Conservation (phyloP, 208 protist species). For the Dictyostelium gargantuum region DNA sequence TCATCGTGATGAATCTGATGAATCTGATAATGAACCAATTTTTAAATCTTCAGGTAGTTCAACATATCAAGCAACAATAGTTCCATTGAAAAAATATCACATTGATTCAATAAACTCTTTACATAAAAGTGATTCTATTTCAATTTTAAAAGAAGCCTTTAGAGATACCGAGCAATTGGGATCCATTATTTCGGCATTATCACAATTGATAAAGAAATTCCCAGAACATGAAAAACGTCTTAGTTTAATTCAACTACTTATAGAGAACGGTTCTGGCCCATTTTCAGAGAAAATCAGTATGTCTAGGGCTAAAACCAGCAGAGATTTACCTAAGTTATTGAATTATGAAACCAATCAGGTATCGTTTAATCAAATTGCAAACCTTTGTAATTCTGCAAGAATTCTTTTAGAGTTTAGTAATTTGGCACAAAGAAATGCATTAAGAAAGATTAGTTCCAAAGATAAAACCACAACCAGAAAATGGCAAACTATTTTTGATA, state of each 20-base stretch:
- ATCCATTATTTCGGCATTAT: background rate
- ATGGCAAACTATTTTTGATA: background rate
- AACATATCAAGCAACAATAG: background rate
- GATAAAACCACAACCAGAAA: background rate
- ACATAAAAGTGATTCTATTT: background rate
- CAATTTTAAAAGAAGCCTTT: background rate
- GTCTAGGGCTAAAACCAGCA: background rate
- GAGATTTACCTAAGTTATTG: background rate
- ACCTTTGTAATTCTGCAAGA: background rate
- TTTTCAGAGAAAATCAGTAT: background rate
- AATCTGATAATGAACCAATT: background rate
- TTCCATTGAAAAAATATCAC: background rate
- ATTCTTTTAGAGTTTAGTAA: background rate
- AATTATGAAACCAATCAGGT: background rate
- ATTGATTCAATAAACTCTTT: background rate
- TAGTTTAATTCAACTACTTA: background rate
- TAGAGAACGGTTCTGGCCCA: background rate
- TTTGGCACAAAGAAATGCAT: background rate
- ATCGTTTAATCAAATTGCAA: background rate
- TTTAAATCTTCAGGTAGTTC: background rate
- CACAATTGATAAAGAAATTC: background rate
- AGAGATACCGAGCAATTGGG: background rate
- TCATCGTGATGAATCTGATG: too few relatives aligned
- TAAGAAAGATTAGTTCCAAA: background rate
- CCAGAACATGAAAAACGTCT: background rate